A percentile compares a stretch with the other conserved stretches of the same genome.
Evolutionary conservation across 23 red algal genomes (phyloP).

Genomic region (Pyropia haitanensis): DNA sequence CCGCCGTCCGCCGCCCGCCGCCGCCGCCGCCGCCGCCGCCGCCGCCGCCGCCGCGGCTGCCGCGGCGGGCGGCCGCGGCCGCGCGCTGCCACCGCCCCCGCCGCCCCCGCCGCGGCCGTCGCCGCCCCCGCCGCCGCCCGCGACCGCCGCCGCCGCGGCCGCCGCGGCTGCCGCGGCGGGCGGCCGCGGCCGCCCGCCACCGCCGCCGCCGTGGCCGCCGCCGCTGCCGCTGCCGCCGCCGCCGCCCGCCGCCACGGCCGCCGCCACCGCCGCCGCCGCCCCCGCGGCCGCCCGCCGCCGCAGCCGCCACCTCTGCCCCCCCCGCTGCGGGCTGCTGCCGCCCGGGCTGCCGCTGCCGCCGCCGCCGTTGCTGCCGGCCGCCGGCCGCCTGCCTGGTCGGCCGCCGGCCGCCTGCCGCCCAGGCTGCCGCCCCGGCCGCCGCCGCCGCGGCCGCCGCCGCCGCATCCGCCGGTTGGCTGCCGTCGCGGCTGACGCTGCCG

Average conservation of each 20-base stretch:
- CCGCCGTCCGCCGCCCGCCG: no score
- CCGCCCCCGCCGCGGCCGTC: neutral
- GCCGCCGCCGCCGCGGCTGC: neutral
- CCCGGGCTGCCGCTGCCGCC: no score
- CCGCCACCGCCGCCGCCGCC: slow-evolving; percentile 1
- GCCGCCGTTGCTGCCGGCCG: no score
- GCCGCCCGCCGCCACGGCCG: neutral
- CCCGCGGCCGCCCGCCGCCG: neutral
- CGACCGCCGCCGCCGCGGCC: neutral
- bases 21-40: neutral
- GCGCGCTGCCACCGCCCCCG: no score
- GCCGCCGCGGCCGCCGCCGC: neutral
- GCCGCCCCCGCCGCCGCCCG: neutral
- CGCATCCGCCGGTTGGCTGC: neutral
- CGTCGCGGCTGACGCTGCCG: neutral
- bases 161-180: no score
- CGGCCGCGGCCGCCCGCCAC: neutral
- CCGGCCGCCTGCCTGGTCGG: no score
- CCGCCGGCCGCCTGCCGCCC: no score
- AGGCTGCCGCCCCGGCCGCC: no score
- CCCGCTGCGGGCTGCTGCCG: no score
- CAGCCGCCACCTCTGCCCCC: no score
- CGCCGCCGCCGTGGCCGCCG: neutral
- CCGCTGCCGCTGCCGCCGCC: slow-evolving; percentile 4
- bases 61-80: no score